A percentile compares a stretch with the other conserved stretches of the same genome.
phyloP scores from a whole-genome alignment of 441 rosid genomes.

The Populus hybrid region DNA sequence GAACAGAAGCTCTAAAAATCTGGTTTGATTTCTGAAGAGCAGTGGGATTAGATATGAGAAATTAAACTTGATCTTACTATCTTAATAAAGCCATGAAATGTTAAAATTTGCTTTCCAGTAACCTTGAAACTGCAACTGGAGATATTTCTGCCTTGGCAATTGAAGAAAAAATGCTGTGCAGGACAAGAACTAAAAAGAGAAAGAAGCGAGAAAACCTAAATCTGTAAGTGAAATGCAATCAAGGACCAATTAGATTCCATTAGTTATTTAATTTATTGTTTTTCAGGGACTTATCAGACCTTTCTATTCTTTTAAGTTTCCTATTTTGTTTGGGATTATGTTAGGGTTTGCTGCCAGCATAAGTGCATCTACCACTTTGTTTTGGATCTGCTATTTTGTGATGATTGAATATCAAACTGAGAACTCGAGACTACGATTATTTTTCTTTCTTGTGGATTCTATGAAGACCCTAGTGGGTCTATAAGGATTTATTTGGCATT shows the following conservation, averaged over 20 bases:
- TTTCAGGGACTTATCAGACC: neutral
- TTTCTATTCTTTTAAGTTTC: neutral
- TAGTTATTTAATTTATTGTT: too few species aligned
- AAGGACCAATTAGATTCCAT: neutral
- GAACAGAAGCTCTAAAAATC: neutral
- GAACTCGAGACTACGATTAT: neutral
- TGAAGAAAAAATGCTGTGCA: neutral
- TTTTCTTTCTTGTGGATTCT: neutral
- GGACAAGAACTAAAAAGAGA: neutral
- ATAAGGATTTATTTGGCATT: neutral
- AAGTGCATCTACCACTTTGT: neutral
- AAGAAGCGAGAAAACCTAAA: neutral
- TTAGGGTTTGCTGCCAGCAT: neutral
- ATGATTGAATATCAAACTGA: neutral
- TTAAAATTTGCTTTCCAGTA: neutral
- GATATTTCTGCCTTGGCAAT: neutral
- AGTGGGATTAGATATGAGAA: neutral
- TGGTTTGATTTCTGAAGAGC: neutral
- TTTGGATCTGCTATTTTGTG: neutral
- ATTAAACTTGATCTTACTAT: neutral
- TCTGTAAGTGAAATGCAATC: neutral
- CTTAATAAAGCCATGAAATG: neutral
- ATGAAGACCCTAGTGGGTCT: neutral
- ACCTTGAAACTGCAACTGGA: neutral
- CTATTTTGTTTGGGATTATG: neutral